A percentile compares a stretch with the other conserved stretches of the same genome.
phyloP scores from a whole-genome alignment of 148 eudicot genomes.

The Rhododendron williamsianum region DNA sequence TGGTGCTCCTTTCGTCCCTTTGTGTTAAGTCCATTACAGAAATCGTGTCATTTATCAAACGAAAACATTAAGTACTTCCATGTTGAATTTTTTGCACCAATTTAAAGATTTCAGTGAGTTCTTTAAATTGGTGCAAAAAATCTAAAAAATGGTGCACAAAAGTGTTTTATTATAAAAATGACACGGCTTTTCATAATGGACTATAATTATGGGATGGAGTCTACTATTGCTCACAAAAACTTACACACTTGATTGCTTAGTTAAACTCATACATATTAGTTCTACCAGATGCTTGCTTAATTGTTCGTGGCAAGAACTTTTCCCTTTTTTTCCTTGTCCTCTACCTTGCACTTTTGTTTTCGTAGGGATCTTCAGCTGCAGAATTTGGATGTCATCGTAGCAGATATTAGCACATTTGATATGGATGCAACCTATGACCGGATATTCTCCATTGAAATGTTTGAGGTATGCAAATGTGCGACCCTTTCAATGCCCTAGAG shows the following conservation, averaged over 20 bases:
- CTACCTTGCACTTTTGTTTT: constrained; percentile 6
- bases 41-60: neutral
- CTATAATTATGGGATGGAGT: neutral
- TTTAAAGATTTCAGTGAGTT: neutral
- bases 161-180: neutral
- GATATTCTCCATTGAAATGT: constrained; percentile 91
- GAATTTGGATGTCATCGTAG: constrained; percentile 78
- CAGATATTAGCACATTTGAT: constrained; percentile 78
- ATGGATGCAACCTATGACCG: constrained; percentile 85
- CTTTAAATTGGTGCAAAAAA: neutral
- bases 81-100: neutral
- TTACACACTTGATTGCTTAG: neutral
- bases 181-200: neutral
- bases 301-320: neutral
- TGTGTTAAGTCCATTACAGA: neutral
- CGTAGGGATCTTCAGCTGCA: constrained; percentile 65
- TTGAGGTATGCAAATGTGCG: constrained; percentile 63
- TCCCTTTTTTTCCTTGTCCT: neutral
- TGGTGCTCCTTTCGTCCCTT: neutral
- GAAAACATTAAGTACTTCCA: neutral
- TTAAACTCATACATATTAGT: neutral
- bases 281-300: neutral
- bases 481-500: neutral
- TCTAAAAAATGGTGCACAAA: neutral
- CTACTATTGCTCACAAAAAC: neutral